phyloP scores from a whole-genome alignment of 352 stramenopile genomes.

The Phytophthora ramorum region DNA sequence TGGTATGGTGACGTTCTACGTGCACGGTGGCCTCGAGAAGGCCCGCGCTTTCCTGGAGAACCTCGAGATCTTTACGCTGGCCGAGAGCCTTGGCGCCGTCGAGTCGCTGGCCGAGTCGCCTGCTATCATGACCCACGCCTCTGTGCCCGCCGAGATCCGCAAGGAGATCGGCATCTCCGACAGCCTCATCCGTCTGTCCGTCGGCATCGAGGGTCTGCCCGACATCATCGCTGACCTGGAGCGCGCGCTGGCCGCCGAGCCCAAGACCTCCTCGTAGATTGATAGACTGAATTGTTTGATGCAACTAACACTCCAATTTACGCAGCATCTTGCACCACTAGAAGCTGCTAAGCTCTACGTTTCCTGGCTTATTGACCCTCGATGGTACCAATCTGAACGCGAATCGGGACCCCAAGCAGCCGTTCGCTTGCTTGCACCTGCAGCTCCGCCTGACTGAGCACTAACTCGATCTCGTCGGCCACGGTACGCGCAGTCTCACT shows the following conservation, averaged over 20 bases:
- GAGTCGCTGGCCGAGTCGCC: conserved; percentile 95
- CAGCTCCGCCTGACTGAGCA: conserved; percentile 52
- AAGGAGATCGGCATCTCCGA: conserved; percentile 93
- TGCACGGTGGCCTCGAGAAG: conserved; percentile 87
- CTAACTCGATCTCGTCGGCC: conserved; percentile 44
- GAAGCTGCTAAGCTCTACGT: not conserved
- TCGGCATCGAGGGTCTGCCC: conserved; percentile 93
- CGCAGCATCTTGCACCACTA: conserved; percentile 1
- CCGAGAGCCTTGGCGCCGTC: conserved; percentile 95
- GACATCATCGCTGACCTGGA: conserved; percentile 93
- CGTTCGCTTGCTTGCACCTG: conserved; percentile 50
- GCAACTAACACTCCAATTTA: conserved; percentile 13
- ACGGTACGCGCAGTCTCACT: conserved; percentile 27
- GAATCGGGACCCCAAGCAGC: conserved; percentile 49
- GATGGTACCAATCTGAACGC: conserved; percentile 47
- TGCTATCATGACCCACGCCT: conserved; percentile 95
- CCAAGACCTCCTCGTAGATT: conserved; percentile 34
- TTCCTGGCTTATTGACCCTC: conserved; percentile 23
- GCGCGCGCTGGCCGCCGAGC: conserved; percentile 69
- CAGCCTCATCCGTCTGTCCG: conserved; percentile 92
- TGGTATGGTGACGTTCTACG: conserved; percentile 94
- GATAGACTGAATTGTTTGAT: conserved; percentile 15
- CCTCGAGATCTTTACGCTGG: conserved; percentile 93
- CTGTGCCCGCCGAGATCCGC: conserved; percentile 89
- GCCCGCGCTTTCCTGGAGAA: conserved; percentile 93